Percentiles rank a stretch among this genome's conserved stretches.
Evolutionary conservation across 768 basidiomycete genomes (phyloP).

Genomic region (Xanthoconium purpureum): DNA sequence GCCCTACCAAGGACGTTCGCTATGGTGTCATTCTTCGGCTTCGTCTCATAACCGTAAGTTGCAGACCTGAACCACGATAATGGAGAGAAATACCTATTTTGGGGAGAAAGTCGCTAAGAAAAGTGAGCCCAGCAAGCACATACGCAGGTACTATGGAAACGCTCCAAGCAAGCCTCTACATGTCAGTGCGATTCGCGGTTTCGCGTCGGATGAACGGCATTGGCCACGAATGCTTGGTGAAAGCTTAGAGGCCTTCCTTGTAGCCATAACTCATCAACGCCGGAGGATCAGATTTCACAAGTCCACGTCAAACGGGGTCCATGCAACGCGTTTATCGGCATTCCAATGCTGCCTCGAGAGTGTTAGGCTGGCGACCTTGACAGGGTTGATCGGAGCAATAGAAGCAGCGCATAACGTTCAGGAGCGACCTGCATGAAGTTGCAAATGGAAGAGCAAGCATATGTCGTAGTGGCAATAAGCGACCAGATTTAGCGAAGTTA

Average conservation of each 20-base stretch:
- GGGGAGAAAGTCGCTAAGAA: background rate
- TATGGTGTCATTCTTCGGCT: slow-evolving; percentile 27
- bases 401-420: too few species aligned
- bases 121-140: background rate
- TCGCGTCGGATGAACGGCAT: slow-evolving; percentile 31
- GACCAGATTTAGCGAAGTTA: too few species aligned
- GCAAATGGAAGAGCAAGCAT: too few species aligned
- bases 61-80: slow-evolving; percentile 25
- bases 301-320: slow-evolving; percentile 27
- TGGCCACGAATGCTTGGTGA: slow-evolving; percentile 35
- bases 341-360: slow-evolving; percentile 27
- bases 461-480: too few species aligned
- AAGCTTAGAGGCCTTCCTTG: slow-evolving; percentile 30
- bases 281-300: slow-evolving; percentile 22
- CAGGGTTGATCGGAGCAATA: slow-evolving; percentile 22
- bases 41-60: slow-evolving; percentile 33
- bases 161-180: slow-evolving; percentile 23
- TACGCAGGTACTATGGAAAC: slow-evolving; percentile 15
- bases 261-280: slow-evolving; percentile 35
- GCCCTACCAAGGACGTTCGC: slow-evolving; percentile 28
- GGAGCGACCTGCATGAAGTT: too few species aligned
- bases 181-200: slow-evolving; percentile 25
- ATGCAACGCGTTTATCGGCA: slow-evolving; percentile 22
- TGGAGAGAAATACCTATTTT: slow-evolving; percentile 26
- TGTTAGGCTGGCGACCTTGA: slow-evolving; percentile 18